Conservation (phyloP, 1,139 yeast genomes). For the Yamadazyma dendronema region DNA sequence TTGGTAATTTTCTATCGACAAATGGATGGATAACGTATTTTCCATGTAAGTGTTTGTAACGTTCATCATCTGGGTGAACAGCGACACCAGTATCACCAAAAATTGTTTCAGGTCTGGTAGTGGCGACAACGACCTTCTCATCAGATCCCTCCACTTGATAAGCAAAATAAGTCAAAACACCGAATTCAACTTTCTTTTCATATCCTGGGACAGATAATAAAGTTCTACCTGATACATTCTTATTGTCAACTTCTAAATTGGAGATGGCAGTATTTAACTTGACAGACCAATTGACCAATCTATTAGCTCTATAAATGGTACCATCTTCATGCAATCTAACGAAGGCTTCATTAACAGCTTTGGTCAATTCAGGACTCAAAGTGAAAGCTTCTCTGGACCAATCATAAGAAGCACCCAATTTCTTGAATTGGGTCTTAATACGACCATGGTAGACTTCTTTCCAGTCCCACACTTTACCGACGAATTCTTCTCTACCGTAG, state of each 20-base stretch:
- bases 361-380: constrained; percentile 71
- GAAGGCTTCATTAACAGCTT: constrained; percentile 88
- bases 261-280: constrained; percentile 93
- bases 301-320: constrained; percentile 87
- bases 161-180: constrained; percentile 91
- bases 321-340: constrained; percentile 93
- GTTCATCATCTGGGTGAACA: constrained; percentile 90
- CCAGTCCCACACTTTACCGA: constrained; percentile 96
- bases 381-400: constrained; percentile 96
- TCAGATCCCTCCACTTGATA: constrained; percentile 87
- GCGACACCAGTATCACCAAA: constrained; percentile 99
- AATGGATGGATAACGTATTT: constrained; percentile 90
- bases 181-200: constrained; percentile 88
- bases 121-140: constrained; percentile 88
- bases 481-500: constrained; percentile 86
- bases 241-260: constrained; percentile 93
- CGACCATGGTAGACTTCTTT: constrained; percentile 88
- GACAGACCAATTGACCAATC: constrained; percentile 96
- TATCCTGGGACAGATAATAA: constrained; percentile 84
- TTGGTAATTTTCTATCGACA: constrained; percentile 80
- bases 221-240: constrained; percentile 81
- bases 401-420: constrained; percentile 94
- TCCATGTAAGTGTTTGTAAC: constrained; percentile 94
- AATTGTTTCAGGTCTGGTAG: constrained; percentile 97
- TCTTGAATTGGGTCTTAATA: constrained; percentile 80